A percentile compares a stretch with the other conserved stretches of the same genome.
Evolutionary conservation across 495 filamentous ascomycete genomes (phyloP).

Genomic region (Parmelia sp.): DNA sequence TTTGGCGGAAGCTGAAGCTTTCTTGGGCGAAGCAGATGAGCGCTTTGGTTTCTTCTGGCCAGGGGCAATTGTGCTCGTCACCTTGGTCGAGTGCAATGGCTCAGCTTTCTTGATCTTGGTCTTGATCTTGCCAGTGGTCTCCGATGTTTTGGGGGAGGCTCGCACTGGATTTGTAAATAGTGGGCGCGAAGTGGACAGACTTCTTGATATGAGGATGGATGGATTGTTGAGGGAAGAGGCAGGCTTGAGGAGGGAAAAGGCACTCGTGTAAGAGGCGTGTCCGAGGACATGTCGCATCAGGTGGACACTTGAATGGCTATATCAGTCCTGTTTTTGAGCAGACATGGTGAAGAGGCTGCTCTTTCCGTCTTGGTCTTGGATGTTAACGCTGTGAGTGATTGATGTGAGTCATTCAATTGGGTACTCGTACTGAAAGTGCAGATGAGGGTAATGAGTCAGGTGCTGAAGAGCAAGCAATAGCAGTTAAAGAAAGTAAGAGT

Average conservation of each 20-base stretch:
- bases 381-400: neutral
- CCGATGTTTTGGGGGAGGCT: neutral
- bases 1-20: neutral
- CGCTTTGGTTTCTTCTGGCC: neutral
- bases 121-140: neutral
- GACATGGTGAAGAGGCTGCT: too few relatives aligned
- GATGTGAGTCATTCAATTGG: neutral
- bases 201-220: neutral
- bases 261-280: neutral
- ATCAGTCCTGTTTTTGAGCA: neutral
- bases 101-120: neutral
- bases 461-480: neutral
- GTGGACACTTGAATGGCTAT: neutral
- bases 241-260: neutral
- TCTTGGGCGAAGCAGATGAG: neutral
- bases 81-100: neutral
- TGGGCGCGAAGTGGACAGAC: neutral
- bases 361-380: too few relatives aligned
- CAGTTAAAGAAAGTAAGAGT: neutral
- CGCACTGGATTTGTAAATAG: neutral
- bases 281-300: constrained; percentile 14
- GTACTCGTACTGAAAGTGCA: neutral
- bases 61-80: neutral
- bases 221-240: neutral
- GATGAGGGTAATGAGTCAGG: neutral